Evolutionary conservation across 257 asterid species (phyloP).

Genomic region (Hygrophila difformis): DNA sequence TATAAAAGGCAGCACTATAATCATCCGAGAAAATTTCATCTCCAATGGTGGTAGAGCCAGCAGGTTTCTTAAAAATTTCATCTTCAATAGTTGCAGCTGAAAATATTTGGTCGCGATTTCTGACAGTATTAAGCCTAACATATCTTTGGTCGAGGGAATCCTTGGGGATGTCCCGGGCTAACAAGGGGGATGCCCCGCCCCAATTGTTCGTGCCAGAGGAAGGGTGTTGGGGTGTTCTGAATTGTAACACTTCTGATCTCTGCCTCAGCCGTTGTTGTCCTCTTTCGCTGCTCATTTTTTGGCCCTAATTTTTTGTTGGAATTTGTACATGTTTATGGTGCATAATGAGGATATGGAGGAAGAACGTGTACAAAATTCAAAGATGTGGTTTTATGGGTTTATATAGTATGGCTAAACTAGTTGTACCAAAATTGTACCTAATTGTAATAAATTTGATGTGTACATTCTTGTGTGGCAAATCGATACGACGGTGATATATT

Average conservation of each 20-base stretch:
- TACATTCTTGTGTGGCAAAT: too few species aligned
- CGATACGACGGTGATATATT: too few species aligned
- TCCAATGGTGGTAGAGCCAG: conserved; percentile 21
- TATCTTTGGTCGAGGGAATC: conserved; percentile 60
- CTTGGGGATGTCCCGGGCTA: conserved; percentile 53
- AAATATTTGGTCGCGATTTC: conserved; percentile 37
- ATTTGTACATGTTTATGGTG: too few species aligned
- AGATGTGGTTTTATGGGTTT: too few species aligned
- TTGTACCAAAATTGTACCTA: too few species aligned
- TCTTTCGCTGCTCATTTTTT: too few species aligned
- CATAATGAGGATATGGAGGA: too few species aligned
- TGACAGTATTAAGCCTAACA: conserved; percentile 23
- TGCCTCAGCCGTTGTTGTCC: conserved; percentile 23
- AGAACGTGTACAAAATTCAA: too few species aligned
- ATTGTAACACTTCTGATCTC: conserved; percentile 29
- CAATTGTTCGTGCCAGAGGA: conserved; percentile 48
- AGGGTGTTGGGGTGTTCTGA: conserved; percentile 76
- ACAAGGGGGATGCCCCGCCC: conserved; percentile 80
- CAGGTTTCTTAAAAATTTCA: conserved; percentile 14
- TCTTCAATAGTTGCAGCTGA: conserved; percentile 22
- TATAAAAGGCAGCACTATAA: not conserved
- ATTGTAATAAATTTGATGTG: too few species aligned
- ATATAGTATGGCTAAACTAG: too few species aligned
- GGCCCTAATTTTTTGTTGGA: too few species aligned
- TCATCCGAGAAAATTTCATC: conserved; percentile 27